Percentiles rank a stretch among this genome's conserved stretches.
Evolutionary conservation across 192 early-diverging fungal species (phyloP).

Genomic region (Linnemannia exigua): DNA sequence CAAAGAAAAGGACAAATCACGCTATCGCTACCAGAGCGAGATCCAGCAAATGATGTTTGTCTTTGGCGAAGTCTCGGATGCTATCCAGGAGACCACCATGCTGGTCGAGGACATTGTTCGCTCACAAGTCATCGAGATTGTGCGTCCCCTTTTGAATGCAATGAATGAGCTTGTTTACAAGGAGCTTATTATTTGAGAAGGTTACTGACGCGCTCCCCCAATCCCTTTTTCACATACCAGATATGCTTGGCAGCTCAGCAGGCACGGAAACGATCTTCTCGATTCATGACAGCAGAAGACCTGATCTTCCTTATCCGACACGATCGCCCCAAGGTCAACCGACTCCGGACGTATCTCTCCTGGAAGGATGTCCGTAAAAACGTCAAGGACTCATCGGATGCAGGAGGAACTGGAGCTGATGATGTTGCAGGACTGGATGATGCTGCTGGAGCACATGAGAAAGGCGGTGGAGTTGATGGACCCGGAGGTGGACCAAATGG

Average conservation of each 20-base stretch:
- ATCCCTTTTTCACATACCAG: constrained; percentile 53
- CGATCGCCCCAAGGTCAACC: constrained; percentile 94
- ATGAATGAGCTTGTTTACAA: too few species aligned
- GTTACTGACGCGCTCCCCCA: not conserved
- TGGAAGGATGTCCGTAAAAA: constrained; percentile 98
- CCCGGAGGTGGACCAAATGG: constrained; percentile 34
- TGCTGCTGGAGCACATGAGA: constrained; percentile 70
- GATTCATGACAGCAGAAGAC: constrained; percentile 90
- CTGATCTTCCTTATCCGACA: constrained; percentile 97
- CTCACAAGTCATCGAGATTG: constrained; percentile 95
- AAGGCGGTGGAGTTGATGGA: constrained; percentile 51
- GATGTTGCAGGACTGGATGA: constrained; percentile 69
- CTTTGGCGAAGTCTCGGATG: constrained; percentile 94
- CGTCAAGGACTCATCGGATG: constrained; percentile 78
- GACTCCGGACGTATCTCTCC: constrained; percentile 89
- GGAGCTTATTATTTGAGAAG: not conserved
- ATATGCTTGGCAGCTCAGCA: constrained; percentile 90
- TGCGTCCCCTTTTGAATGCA: constrained; percentile 60
- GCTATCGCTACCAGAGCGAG: constrained; percentile 77
- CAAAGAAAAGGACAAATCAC: constrained; percentile 59
- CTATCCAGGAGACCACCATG: constrained; percentile 87
- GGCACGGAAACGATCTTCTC: constrained; percentile 83
- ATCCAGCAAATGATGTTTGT: constrained; percentile 99
- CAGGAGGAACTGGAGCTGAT: constrained; percentile 66
- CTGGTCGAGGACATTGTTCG: constrained; percentile 97